Evolutionary conservation across 176 grass and related monocot species (phyloP).

Genomic region (Rhynchospora tenuis): DNA sequence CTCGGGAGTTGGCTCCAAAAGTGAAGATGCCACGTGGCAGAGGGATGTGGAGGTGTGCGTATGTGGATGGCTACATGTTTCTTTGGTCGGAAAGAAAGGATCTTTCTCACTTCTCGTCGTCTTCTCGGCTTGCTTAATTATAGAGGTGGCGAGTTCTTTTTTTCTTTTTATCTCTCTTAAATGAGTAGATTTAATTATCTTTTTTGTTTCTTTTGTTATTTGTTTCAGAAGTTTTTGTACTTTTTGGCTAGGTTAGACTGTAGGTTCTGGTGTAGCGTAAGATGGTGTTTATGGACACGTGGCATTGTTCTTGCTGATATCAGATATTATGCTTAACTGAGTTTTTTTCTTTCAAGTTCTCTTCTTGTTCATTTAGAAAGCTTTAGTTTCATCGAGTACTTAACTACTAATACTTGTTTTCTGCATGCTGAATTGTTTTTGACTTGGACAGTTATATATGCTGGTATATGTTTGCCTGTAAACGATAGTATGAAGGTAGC

Average conservation of each 20-base stretch:
- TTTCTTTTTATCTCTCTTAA: not conserved
- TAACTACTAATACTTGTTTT: not conserved
- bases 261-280: not conserved
- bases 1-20: conserved; percentile 68
- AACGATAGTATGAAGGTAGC: not conserved
- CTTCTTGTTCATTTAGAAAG: not conserved
- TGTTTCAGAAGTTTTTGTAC: not conserved
- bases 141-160: conserved; percentile 10
- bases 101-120: not conserved
- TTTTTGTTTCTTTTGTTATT: not conserved
- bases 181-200: not conserved
- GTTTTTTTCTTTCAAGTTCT: not conserved
- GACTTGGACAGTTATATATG: not conserved
- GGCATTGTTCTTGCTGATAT: not conserved
- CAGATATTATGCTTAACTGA: not conserved
- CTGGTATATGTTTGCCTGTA: not conserved
- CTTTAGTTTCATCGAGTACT: not conserved
- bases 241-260: not conserved
- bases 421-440: not conserved
- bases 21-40: conserved; percentile 28
- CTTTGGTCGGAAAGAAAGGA: not conserved
- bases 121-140: conserved; percentile 1
- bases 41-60: not conserved
- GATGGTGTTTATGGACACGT: not conserved
- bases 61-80: not conserved